Conservation (phyloP, 345 rosid genomes). For the Theobroma cacao region DNA sequence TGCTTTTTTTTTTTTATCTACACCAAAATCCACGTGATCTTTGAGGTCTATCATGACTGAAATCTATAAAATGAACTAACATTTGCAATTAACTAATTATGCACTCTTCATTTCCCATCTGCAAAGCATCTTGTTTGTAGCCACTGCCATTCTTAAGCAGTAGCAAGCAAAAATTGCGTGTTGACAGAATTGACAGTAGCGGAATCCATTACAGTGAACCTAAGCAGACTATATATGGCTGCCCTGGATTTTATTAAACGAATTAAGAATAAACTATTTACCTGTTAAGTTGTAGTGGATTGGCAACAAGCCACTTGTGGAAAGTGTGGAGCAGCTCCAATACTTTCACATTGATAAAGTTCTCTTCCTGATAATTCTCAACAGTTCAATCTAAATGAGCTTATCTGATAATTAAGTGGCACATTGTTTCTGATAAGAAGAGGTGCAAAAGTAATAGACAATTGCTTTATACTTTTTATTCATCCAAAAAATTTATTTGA, state of each 20-base stretch:
- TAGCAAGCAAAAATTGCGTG: not conserved
- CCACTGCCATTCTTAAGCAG: not conserved
- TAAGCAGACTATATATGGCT: too few species aligned
- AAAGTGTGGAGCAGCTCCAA: not conserved
- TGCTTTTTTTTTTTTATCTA: not conserved
- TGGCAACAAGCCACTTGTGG: not conserved
- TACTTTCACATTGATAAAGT: not conserved
- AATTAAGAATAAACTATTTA: too few species aligned
- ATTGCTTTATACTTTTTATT: not conserved
- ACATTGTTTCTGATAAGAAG: too few species aligned
- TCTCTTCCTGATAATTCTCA: too few species aligned
- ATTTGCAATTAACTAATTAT: not conserved
- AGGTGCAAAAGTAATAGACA: not conserved
- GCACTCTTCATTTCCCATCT: not conserved
- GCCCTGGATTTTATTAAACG: too few species aligned
- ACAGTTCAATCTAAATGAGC: not conserved
- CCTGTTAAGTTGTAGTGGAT: not conserved
- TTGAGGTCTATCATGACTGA: not conserved
- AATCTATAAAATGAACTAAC: not conserved
- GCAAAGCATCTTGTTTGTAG: not conserved
- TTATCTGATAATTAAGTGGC: not conserved
- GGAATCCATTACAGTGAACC: not conserved
- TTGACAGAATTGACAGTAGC: not conserved
- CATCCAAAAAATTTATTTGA: not conserved
- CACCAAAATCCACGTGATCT: not conserved